A percentile compares a stretch with the other conserved stretches of the same genome.
Evolutionary conservation across 192 early-diverging fungal genomes (phyloP).

Genomic region (Coemansia erecta): DNA sequence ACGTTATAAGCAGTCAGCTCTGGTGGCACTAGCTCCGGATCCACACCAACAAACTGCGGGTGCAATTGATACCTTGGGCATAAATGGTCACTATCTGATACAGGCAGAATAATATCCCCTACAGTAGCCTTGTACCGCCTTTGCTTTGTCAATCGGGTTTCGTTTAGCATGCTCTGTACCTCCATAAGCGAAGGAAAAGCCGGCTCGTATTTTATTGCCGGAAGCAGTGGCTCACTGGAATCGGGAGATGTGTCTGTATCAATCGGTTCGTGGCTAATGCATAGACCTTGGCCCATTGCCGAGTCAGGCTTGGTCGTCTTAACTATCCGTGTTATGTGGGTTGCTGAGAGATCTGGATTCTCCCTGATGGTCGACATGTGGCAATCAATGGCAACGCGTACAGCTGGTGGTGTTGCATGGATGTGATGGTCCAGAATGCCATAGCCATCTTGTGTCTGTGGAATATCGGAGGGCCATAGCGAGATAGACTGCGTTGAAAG

Average conservation of each 20-base stretch:
- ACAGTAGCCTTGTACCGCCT: no score
- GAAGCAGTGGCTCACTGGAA: background rate
- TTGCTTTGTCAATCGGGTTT: no score
- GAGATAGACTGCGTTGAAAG: background rate
- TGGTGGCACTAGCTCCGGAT: constrained; percentile 5
- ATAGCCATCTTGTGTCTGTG: background rate
- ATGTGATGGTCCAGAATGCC: background rate
- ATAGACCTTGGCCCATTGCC: constrained; percentile 16
- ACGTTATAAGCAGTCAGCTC: constrained; percentile 4
- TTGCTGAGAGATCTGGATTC: background rate
- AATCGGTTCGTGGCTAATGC: constrained; percentile 9
- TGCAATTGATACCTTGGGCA: background rate
- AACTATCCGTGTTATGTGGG: constrained; percentile 11
- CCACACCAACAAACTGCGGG: background rate
- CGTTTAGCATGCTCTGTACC: no score
- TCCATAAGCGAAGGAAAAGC: no score
- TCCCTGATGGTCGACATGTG: background rate
- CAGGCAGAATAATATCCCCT: no score
- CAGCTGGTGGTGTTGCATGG: background rate
- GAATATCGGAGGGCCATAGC: background rate
- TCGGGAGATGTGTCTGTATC: no score
- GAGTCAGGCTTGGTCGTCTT: constrained; percentile 17
- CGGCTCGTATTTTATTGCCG: no score
- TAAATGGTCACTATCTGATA: background rate
- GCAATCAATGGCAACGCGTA: background rate